Percentiles rank a stretch among this genome's conserved stretches.
Conservation (phyloP, 805 yeast species). For the Kuraishia piskuri region DNA sequence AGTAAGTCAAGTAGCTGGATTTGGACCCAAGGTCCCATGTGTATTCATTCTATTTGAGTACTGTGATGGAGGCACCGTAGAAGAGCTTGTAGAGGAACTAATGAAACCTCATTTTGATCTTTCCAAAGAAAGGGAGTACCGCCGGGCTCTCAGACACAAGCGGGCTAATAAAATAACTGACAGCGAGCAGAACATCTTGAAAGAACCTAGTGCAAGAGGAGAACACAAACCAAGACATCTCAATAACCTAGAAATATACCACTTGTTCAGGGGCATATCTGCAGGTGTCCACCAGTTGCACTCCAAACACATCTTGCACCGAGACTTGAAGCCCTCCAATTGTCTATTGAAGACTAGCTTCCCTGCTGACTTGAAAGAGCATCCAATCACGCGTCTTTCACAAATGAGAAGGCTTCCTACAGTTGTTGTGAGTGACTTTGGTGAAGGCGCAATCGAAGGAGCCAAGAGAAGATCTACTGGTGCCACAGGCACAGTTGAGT, state of each 20-base stretch:
- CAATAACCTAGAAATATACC: slow-evolving; percentile 52
- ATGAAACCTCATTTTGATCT: slow-evolving; percentile 28
- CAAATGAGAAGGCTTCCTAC: slow-evolving; percentile 39
- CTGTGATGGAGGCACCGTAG: slow-evolving; percentile 84
- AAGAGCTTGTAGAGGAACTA: slow-evolving; percentile 42
- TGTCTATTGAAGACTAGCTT: slow-evolving; percentile 48
- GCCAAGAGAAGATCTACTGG: slow-evolving; percentile 63
- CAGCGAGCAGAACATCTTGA: slow-evolving; percentile 3
- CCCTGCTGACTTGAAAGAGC: slow-evolving; percentile 8
- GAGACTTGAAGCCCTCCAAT: slow-evolving; percentile 86
- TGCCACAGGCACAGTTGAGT: slow-evolving; percentile 81
- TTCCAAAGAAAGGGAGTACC: slow-evolving; percentile 24
- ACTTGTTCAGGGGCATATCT: slow-evolving; percentile 58
- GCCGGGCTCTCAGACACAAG: slow-evolving; percentile 13
- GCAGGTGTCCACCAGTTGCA: slow-evolving; percentile 70
- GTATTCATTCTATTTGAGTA: slow-evolving; percentile 81
- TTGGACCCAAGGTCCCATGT: slow-evolving; percentile 47
- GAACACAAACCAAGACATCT: slow-evolving; percentile 21
- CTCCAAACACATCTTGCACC: slow-evolving; percentile 66
- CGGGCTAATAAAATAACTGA: slow-evolving; percentile 3
- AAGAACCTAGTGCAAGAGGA: background rate
- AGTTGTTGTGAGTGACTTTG: slow-evolving; percentile 82
- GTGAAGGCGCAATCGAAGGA: slow-evolving; percentile 77
- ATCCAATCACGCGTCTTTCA: slow-evolving; percentile 14
- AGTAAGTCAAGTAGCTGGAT: slow-evolving; percentile 40